Conservation (phyloP, 1,284 basidiomycete species). For the Rhodotorula sp. region DNA sequence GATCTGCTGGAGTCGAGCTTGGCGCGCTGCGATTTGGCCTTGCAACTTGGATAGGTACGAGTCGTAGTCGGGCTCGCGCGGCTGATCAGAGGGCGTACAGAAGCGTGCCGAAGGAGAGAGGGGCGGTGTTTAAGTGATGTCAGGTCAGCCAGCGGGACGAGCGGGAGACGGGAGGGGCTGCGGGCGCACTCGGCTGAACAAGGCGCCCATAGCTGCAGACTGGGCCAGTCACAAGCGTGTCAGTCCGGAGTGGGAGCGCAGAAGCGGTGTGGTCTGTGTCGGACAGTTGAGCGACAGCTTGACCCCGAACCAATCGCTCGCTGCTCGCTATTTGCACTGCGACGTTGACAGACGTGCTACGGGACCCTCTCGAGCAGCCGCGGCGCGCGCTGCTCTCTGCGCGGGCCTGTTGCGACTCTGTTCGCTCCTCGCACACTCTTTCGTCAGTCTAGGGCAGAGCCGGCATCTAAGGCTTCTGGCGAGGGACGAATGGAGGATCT, state of each 20-base stretch:
- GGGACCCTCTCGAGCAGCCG: too few relatives aligned
- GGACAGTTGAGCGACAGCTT: too few relatives aligned
- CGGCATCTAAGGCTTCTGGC: too few relatives aligned
- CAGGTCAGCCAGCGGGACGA: neutral
- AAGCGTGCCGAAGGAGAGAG: neutral
- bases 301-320: too few relatives aligned
- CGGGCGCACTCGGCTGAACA: conserved; percentile 17
- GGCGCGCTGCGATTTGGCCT: conserved; percentile 55
- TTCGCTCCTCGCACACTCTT: neutral
- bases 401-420: neutral
- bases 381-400: too few relatives aligned
- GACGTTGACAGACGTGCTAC: too few relatives aligned
- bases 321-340: too few relatives aligned
- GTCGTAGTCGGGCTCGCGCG: conserved; percentile 53
- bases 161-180: neutral
- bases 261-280: too few relatives aligned
- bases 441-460: too few relatives aligned
- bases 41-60: conserved; percentile 54
- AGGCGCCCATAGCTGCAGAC: conserved; percentile 1
- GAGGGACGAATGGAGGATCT: too few relatives aligned
- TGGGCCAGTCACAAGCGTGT: neutral
- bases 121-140: neutral
- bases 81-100: neutral
- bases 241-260: too few relatives aligned
- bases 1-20: conserved; percentile 81